phyloP scores from a whole-genome alignment of 306 rosid species.

The Vicia villosa region DNA sequence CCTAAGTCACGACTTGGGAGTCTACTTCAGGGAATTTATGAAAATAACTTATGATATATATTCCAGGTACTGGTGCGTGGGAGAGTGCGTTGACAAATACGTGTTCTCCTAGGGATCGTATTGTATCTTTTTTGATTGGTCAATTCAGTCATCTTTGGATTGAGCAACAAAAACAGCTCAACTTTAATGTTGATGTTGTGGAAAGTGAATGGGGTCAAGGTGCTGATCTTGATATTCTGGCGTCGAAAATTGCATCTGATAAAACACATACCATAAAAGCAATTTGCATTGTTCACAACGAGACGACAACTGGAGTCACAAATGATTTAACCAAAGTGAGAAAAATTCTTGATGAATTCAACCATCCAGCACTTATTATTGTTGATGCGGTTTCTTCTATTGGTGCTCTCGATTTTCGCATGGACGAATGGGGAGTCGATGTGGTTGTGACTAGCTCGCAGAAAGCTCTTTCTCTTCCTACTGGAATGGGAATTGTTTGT shows the following conservation, averaged over 20 bases:
- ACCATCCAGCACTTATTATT: conserved; percentile 86
- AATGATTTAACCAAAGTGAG: conserved; percentile 78
- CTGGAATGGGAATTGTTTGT: conserved; percentile 88
- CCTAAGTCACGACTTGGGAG: too few species aligned
- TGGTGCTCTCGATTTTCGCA: conserved; percentile 93
- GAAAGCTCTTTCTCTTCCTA: conserved; percentile 98
- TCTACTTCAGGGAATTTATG: too few species aligned
- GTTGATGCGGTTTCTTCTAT: conserved; percentile 97
- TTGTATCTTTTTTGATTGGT: conserved; percentile 80
- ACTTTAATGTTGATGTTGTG: conserved; percentile 85
- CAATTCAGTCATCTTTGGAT: conserved; percentile 99
- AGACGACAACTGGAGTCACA: conserved; percentile 96
- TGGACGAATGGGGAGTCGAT: conserved; percentile 99
- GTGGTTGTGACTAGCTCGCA: conserved; percentile 96
- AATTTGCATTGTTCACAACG: conserved; percentile 93
- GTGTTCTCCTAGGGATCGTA: conserved; percentile 88
- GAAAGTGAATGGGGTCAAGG: conserved; percentile 98
- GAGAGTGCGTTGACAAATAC: conserved; percentile 99
- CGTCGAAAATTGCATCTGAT: conserved; percentile 78
- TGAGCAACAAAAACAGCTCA: conserved; percentile 93
- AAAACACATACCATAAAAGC: conserved; percentile 77
- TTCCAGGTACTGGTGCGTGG: conserved; percentile 98
- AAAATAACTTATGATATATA: not conserved
- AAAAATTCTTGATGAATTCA: conserved; percentile 67
- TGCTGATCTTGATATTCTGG: conserved; percentile 80